Conservation (phyloP, 1,284 basidiomycete species). For the Ustilago esculenta region DNA sequence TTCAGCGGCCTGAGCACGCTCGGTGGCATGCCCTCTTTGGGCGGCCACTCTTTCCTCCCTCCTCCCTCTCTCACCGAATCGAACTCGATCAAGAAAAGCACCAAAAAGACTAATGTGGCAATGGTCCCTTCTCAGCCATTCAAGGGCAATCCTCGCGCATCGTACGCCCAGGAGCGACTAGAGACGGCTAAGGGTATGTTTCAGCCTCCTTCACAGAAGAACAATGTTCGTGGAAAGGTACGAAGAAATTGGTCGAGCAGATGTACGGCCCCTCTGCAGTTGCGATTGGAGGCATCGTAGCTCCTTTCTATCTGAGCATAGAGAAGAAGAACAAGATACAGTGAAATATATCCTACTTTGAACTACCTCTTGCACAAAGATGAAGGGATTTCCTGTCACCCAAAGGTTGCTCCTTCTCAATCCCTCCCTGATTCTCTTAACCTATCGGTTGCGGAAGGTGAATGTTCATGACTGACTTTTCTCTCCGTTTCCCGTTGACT, state of each 20-base stretch:
- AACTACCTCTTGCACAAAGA: too few relatives aligned
- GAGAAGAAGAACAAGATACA: constrained; percentile 8
- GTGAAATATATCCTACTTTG: background rate
- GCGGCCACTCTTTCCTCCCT: constrained; percentile 12
- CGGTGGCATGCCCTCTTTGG: constrained; percentile 27
- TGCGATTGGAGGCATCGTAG: too few relatives aligned
- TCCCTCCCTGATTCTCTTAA: too few relatives aligned
- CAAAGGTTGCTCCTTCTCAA: too few relatives aligned
- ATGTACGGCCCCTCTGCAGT: constrained; percentile 2
- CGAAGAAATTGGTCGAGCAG: background rate
- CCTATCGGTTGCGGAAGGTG: background rate
- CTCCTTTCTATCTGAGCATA: background rate
- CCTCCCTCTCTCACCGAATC: constrained; percentile 7
- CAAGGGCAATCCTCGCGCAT: background rate
- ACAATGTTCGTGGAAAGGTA: too few relatives aligned
- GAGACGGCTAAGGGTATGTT: constrained; percentile 30
- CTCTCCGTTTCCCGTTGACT: too few relatives aligned
- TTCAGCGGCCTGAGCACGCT: constrained; percentile 16
- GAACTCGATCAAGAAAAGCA: background rate
- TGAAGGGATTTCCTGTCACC: too few relatives aligned
- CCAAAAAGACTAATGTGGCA: too few relatives aligned
- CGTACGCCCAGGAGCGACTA: constrained; percentile 6
- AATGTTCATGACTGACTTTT: constrained; percentile 10
- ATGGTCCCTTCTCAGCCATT: constrained; percentile 28
- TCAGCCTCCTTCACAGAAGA: background rate